phyloP scores from a whole-genome alignment of 2,329 filamentous ascomycete genomes.

The Xylariaceae sp. region DNA sequence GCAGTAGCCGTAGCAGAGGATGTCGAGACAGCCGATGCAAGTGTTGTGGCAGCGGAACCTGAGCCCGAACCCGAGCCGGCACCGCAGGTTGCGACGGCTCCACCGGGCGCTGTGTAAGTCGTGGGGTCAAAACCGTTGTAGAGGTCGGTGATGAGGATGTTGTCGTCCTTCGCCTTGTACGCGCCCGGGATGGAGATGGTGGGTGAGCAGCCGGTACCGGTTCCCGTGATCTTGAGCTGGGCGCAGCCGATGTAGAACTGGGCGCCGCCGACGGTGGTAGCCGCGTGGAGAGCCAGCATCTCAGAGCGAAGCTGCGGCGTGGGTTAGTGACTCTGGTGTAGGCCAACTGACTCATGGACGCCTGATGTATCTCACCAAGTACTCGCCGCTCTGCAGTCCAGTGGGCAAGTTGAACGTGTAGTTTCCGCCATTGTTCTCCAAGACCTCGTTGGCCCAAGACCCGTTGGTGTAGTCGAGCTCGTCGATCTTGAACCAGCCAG shows the following conservation, averaged over 20 bases:
- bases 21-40: not conserved
- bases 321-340: no score
- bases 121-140: slow-evolving; percentile 26
- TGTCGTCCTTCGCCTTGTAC: slow-evolving; percentile 20
- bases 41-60: no score
- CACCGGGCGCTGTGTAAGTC: slow-evolving; percentile 22
- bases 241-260: slow-evolving; percentile 27
- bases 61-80: slow-evolving; percentile 1
- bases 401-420: slow-evolving; percentile 21
- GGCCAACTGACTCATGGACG: no score
- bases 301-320: slow-evolving; percentile 23
- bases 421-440: slow-evolving; percentile 13
- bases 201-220: slow-evolving; percentile 20
- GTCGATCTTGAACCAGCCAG: slow-evolving; percentile 22
- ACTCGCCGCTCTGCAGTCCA: slow-evolving; percentile 24
- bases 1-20: not conserved
- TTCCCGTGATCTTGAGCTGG: slow-evolving; percentile 23
- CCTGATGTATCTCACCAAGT: slow-evolving; percentile 24
- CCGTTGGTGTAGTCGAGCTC: slow-evolving; percentile 17
- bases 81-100: slow-evolving; percentile 12
- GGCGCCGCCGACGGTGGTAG: slow-evolving; percentile 20
- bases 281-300: slow-evolving; percentile 26
- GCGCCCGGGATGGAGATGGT: slow-evolving; percentile 23
- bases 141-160: slow-evolving; percentile 21
- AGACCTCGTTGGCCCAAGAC: slow-evolving; percentile 20